These are phyloP conservation scores for Coemansia sp. DNA, from an alignment of 192 early-diverging fungal genomes.

Conservation along the genomic window DNA sequence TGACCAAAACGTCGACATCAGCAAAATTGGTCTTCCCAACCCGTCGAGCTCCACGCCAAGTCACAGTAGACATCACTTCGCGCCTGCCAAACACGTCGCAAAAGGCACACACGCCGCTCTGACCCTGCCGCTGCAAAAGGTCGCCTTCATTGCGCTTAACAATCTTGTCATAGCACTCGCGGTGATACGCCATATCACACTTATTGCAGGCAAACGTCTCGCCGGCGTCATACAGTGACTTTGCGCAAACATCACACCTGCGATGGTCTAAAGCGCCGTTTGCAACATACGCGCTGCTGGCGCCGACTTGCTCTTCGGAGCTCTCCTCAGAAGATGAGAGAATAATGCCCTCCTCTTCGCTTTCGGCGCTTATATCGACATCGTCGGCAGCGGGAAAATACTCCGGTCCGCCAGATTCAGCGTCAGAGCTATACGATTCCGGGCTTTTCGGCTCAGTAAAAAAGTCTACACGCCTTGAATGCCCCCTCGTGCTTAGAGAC, in stretches of 20 bases:
- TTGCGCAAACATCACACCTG: background rate
- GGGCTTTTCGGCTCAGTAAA: background rate
- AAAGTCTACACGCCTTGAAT: background rate
- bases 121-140: background rate
- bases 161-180: background rate
- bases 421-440: background rate
- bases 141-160: background rate
- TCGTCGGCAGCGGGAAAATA: background rate
- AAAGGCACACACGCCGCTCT: background rate
- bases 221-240: background rate
- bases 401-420: background rate
- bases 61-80: background rate
- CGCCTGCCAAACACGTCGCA: background rate
- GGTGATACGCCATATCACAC: background rate
- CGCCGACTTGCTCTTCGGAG: background rate
- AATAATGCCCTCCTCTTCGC: too few relatives aligned
- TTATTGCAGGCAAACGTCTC: background rate
- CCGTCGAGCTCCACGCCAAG: background rate
- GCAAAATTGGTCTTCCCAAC: background rate
- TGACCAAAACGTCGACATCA: slow-evolving; percentile 1
- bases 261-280: background rate
- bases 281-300: background rate
- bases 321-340: too few relatives aligned
- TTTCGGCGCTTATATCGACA: background rate
- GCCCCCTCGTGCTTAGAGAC: background rate